Conservation (phyloP, 352 stramenopile species). For the Ophiocytium majus region DNA sequence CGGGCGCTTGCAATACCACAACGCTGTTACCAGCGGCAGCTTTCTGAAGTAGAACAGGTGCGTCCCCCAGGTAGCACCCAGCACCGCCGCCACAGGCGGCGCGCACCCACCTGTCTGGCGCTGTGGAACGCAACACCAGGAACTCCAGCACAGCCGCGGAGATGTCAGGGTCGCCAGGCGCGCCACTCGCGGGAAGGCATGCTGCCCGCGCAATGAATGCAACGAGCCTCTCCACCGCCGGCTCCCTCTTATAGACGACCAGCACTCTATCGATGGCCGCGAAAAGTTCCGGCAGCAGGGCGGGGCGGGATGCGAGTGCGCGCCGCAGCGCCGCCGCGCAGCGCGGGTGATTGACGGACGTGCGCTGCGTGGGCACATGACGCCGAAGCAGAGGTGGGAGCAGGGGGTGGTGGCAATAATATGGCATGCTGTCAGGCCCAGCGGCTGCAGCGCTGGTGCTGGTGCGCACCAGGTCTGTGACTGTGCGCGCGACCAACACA, state of each 20-base stretch:
- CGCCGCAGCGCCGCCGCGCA: background rate
- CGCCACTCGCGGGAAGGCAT: background rate
- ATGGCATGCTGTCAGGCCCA: background rate
- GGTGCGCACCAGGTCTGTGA: background rate
- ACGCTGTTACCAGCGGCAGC: no score
- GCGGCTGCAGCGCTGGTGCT: background rate
- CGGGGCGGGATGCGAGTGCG: background rate
- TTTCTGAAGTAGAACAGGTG: no score
- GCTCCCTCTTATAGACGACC: slow-evolving; percentile 15
- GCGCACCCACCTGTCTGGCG: background rate
- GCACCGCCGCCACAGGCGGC: no score
- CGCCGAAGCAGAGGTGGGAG: background rate
- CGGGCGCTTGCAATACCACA: no score
- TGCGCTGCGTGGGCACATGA: background rate
- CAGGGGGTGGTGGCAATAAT: background rate
- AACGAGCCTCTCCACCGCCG: slow-evolving; percentile 8
- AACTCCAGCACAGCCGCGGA: slow-evolving; percentile 5
- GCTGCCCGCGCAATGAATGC: slow-evolving; percentile 16
- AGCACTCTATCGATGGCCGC: slow-evolving; percentile 12
- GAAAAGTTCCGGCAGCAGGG: background rate
- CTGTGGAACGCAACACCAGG: background rate
- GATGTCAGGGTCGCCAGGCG: background rate
- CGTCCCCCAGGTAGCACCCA: no score
- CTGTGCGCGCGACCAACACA: no score
- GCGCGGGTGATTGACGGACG: background rate